Base-by-base conservation (phyloP, 2,329 filamentous ascomycete species). In the Alternaria arborescens region DNA sequence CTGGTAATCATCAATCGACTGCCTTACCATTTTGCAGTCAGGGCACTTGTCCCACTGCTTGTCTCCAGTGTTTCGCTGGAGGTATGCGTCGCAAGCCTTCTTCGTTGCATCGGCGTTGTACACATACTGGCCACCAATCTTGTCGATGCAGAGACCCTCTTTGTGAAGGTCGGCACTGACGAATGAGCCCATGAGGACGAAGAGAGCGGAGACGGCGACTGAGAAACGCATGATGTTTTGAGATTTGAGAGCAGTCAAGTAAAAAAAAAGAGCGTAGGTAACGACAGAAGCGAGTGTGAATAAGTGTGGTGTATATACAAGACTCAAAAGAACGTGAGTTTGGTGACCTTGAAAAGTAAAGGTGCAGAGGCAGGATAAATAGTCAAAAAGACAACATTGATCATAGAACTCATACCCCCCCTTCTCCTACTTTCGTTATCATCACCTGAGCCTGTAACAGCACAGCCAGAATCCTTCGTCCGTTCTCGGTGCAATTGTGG, bases 11-110 rank as follows among this genome's bases (percentile, higher is more conserved):
- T 5, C 32, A 28, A 36, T 22, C 20, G 16, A n/a, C 10, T 8
- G 3, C 47, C 60, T 66, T 61, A 71, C 72, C 55, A 72, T 66
- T 3, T 44, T 51, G 58, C 73, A 76, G 48, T 76, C 73, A 6
- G 72, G 69, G 55, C 73, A 76, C 3, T 52, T 52, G 50, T 75
- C 68, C 72, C 72, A 75, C 20, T 68, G 64, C 34, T 74, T 46
- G 38, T 32, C 16, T 28, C 73, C 73, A 12, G 68, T 75, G 52
- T 76, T 73, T 20, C 73, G 68, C n/a, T 40, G 55, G 22, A 51
- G 30, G 61, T 75, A 74, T 41, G 63, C 59, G 4, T 36, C 52
- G 48, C 72, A 75, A 10, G 70, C 62, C 26, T 61, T 57, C 12
- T 34, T 51, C n/a, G 72, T 75, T 28, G 67, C 67, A 7, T 52